Evolutionary conservation across 192 early-diverging fungal species (phyloP).

Genomic region (Gamsiella multidivaricata): DNA sequence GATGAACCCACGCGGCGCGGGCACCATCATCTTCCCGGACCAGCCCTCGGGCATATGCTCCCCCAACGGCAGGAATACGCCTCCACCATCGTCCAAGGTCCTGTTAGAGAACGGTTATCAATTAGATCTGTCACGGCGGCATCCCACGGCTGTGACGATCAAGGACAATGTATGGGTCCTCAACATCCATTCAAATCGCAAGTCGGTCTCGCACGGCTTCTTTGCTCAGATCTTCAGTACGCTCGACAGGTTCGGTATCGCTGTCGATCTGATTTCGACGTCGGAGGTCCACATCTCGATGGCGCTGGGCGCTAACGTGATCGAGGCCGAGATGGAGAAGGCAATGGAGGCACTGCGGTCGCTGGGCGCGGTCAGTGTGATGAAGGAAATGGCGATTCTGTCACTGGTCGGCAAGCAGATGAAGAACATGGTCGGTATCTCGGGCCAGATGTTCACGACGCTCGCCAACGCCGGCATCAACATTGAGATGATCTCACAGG

Average conservation of each 20-base stretch:
- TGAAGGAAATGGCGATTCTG: conserved; percentile 93
- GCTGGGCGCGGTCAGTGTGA: conserved; percentile 86
- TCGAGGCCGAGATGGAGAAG: conserved; percentile 77
- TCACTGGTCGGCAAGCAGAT: conserved; percentile 96
- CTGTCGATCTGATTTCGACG: conserved; percentile 94
- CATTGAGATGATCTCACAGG: conserved; percentile 99
- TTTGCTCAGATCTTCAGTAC: conserved; percentile 95
- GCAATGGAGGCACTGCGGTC: conserved; percentile 84
- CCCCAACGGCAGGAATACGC: conserved; percentile 60
- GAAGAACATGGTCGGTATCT: conserved; percentile 97
- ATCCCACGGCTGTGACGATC: conserved; percentile 98
- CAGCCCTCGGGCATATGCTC: conserved; percentile 62
- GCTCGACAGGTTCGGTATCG: conserved; percentile 91
- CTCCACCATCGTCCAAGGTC: conserved; percentile 66
- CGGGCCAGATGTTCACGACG: conserved; percentile 93
- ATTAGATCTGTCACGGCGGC: conserved; percentile 76
- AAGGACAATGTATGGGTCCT: conserved; percentile 96
- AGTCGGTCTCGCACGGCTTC: conserved; percentile 95
- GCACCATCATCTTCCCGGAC: conserved; percentile 95
- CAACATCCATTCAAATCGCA: conserved; percentile 97
- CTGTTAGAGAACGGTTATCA: conserved; percentile 80
- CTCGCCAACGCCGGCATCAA: conserved; percentile 90
- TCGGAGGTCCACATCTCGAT: conserved; percentile 94
- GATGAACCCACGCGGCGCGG: conserved; percentile 90
- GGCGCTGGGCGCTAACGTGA: conserved; percentile 73